phyloP scores from a whole-genome alignment of 2,329 filamentous ascomycete species.

The Colletotrichum sp. region DNA sequence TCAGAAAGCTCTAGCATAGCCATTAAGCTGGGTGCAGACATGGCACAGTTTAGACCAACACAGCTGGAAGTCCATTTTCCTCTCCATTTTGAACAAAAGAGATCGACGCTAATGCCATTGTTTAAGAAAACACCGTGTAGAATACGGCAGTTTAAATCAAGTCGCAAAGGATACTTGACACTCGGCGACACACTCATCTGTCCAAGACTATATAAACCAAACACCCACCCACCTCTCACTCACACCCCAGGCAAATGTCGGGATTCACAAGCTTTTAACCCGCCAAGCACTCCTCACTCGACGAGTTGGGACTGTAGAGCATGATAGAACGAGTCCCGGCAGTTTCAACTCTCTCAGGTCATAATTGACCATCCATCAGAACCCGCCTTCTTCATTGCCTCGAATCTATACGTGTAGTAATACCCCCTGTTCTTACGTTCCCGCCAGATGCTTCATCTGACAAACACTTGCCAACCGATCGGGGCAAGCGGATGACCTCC shows the following conservation, averaged over 20 bases:
- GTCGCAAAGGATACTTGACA: fast-evolving
- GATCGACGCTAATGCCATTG: not conserved
- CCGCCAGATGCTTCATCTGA: fast-evolving
- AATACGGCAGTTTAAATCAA: not conserved
- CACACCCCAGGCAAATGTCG: not conserved
- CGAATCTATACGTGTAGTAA: not conserved
- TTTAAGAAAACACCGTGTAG: not conserved
- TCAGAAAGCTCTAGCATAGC: fast-evolving
- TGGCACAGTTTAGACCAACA: fast-evolving
- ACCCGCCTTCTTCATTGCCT: fast-evolving
- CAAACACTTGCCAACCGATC: not conserved
- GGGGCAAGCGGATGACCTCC: not conserved
- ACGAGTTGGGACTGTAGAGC: not conserved
- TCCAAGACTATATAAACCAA: not conserved
- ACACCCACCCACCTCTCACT: not conserved
- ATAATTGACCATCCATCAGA: fast-evolving
- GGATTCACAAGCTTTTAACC: not conserved
- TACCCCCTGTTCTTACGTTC: not conserved
- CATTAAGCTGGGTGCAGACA: fast-evolving
- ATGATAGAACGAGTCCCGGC: not conserved
- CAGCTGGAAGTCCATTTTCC: fast-evolving
- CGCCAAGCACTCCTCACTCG: not conserved
- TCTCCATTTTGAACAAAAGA: not conserved
- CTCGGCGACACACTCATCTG: not conserved
- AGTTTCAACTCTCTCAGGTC: not conserved